Base-by-base conservation (phyloP, 192 early-diverging fungal species). In the Chytriomyces sp. region DNA sequence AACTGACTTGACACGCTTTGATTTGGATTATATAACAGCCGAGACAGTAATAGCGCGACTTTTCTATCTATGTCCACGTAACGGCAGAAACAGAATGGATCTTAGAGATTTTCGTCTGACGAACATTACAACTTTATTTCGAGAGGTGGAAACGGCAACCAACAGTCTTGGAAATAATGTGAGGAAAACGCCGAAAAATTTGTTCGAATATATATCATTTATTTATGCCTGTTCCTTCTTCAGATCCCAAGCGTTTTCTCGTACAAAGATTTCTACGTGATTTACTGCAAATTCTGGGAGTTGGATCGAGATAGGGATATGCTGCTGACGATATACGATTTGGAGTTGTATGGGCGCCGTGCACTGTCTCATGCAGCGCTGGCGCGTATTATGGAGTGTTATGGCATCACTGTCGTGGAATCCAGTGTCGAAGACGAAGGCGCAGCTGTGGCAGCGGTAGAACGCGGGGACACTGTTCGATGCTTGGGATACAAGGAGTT, bases 231-330 rank as follows among this genome's bases (percentile, higher is more conserved):
- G 11, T 62, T 64, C 20, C 28, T 2, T 53, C 49, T 23, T 7
- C 80, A 91, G 80, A 90, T 84, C 16, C 91, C 91, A 16, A 89
- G 91, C 78, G 88, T 91, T 45, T 97, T 97, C 69, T 96, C 94
- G 11, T 97, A 97, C 85, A 94, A 95, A 80, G 95, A 97, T 75
- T 97, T 96, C 76, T 97, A 97, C 79, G 95, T 97, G n/a, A 86
- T 97, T 7, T 97, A 95, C 77, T 96, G 94, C 84, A 95, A 93
- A 80, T 96, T 97, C 76, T 97, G 92, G 91, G 92, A 92, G 77
- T 81, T 96, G 67, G 95, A 97, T 82, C 82, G 87, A 28, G 93
- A 97, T 76, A 92, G 92, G 61, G 94, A 96, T 78, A 85, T 93
- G 72, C 80, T 94, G 68, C 65, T 90, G 45, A 86, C 86, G 64